phyloP scores from a whole-genome alignment of 225 moss, liverwort and hornwort genomes.

The Bryum argenteum region DNA sequence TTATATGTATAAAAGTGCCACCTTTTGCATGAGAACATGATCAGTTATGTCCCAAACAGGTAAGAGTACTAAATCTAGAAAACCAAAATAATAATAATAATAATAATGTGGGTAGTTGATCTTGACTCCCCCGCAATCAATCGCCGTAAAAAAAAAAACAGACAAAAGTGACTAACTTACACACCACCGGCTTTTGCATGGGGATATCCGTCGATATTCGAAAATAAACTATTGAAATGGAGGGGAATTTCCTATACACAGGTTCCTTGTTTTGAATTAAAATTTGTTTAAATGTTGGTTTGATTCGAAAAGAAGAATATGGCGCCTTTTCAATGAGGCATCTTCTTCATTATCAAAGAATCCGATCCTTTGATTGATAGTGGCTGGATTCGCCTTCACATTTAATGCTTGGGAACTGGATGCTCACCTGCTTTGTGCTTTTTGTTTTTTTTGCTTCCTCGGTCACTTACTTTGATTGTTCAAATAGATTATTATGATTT shows the following conservation, averaged over 20 bases:
- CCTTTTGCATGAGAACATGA: too few relatives aligned
- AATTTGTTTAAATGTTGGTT: too few relatives aligned
- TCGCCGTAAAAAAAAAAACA: not conserved
- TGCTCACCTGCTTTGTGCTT: constrained; percentile 6
- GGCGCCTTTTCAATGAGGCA: constrained; percentile 8
- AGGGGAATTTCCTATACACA: too few relatives aligned
- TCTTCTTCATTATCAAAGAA: constrained; percentile 9
- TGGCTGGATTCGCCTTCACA: constrained; percentile 14
- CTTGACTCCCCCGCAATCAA: too few relatives aligned
- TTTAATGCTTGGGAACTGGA: not conserved
- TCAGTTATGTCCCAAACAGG: not conserved
- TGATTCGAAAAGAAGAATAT: not conserved
- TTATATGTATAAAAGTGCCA: constrained; percentile 36
- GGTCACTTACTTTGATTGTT: not conserved
- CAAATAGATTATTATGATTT: not conserved
- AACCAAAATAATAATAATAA: not conserved
- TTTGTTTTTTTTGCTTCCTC: not conserved
- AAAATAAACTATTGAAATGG: too few relatives aligned
- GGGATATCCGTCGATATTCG: too few relatives aligned
- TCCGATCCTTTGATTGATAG: constrained; percentile 15
- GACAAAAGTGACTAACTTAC: not conserved
- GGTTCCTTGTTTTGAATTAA: too few relatives aligned
- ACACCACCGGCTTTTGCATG: too few relatives aligned
- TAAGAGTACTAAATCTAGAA: constrained; percentile 18
- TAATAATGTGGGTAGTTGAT: not conserved